Conservation (phyloP, 208 protist species). For the Tetramitus jugosus region DNA sequence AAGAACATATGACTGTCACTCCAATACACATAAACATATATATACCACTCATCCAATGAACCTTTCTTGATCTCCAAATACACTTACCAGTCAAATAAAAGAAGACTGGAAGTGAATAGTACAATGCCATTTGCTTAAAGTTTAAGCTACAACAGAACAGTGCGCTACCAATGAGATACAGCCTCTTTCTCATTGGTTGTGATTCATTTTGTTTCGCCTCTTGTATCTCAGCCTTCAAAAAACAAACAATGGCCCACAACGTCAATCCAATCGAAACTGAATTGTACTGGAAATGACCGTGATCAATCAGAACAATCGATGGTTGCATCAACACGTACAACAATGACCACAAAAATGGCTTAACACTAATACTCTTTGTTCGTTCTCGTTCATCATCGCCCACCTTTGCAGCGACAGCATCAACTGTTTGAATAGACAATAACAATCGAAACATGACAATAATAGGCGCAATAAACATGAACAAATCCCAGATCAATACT, state of each 20-base stretch:
- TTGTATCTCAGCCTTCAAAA: not conserved
- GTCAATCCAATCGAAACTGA: constrained; percentile 52
- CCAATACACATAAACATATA: constrained; percentile 26
- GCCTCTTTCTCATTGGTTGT: too few species aligned
- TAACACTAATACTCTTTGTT: too few species aligned
- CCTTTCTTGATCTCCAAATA: not conserved
- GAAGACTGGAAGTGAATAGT: constrained; percentile 65
- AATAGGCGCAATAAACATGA: constrained; percentile 50
- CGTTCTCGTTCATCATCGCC: too few species aligned
- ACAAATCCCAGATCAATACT: constrained; percentile 54
- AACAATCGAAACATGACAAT: not conserved
- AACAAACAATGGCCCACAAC: constrained; percentile 36
- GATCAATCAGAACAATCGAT: constrained; percentile 68
- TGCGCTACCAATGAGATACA: too few species aligned
- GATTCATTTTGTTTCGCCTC: too few species aligned
- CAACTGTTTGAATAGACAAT: not conserved
- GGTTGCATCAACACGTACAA: constrained; percentile 30
- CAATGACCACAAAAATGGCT: too few species aligned
- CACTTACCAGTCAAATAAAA: constrained; percentile 46
- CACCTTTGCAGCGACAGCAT: too few species aligned
- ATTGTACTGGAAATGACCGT: constrained; percentile 83
- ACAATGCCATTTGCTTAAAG: constrained; percentile 80
- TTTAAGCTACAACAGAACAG: constrained; percentile 48
- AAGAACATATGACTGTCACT: constrained; percentile 33
- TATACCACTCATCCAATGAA: not conserved